Evolutionary conservation across 306 rosid genomes (phyloP).

Genomic region (Trichosanthes truncata): DNA sequence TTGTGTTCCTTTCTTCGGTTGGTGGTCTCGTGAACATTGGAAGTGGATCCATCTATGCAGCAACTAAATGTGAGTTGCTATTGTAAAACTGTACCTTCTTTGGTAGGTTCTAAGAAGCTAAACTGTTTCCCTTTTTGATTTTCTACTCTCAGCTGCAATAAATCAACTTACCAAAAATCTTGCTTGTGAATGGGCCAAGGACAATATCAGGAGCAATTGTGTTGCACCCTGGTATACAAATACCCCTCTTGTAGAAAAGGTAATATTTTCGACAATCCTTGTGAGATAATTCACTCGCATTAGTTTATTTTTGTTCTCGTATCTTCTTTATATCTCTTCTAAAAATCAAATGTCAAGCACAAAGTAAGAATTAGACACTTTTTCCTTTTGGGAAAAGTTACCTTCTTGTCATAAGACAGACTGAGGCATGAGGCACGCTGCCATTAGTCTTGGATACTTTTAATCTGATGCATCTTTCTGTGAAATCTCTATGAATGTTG

Average conservation of each 20-base stretch:
- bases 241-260: slow-evolving; percentile 56
- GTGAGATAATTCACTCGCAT: background rate
- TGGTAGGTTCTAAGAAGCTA: slow-evolving; percentile 3
- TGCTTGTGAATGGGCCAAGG: slow-evolving; percentile 98
- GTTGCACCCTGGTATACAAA: slow-evolving; percentile 82
- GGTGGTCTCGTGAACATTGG: slow-evolving; percentile 26
- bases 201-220: slow-evolving; percentile 68
- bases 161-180: slow-evolving; percentile 70
- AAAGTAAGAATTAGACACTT: background rate
- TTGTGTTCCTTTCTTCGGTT: slow-evolving; percentile 78
- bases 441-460: background rate
- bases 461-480: background rate
- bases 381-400: background rate
- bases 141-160: slow-evolving; percentile 61
- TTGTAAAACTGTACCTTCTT: slow-evolving; percentile 5
- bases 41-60: slow-evolving; percentile 61
- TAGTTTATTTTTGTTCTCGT: background rate
- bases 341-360: background rate
- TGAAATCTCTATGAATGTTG: background rate
- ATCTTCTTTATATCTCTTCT: background rate
- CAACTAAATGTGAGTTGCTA: slow-evolving; percentile 53
- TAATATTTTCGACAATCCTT: slow-evolving; percentile 28
- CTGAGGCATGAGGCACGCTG: background rate
- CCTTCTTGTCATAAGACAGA: background rate
- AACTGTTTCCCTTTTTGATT: background rate